Percentiles rank a stretch among this genome's conserved stretches.
These are phyloP conservation scores for Gossypium schwendimanii DNA, from an alignment of 441 rosid species.

Conservation along the genomic window DNA sequence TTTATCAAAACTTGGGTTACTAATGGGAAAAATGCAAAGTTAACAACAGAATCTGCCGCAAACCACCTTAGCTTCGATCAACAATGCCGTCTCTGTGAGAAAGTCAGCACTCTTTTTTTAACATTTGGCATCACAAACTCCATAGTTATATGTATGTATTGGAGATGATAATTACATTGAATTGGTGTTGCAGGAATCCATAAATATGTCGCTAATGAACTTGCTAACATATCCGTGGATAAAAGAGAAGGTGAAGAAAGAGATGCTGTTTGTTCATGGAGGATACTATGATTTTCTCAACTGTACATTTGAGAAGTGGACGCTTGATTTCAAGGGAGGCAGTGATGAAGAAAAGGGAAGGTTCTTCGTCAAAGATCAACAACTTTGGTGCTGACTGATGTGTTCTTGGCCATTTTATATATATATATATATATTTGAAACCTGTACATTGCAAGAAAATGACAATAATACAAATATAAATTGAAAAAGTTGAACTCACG, in stretches of 20 bases:
- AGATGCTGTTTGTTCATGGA: constrained; percentile 41
- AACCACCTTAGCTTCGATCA: constrained; percentile 49
- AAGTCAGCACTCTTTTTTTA: constrained; percentile 23
- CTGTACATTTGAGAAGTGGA: constrained; percentile 66
- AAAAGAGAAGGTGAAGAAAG: constrained; percentile 36
- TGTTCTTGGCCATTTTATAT: not conserved
- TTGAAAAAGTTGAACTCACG: too few species aligned
- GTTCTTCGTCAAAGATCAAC: constrained; percentile 21
- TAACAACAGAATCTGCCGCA: constrained; percentile 32
- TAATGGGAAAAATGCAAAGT: constrained; percentile 46
- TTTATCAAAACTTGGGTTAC: constrained; percentile 51
- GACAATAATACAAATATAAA: too few species aligned
- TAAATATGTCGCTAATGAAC: constrained; percentile 46
- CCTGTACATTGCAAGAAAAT: too few species aligned
- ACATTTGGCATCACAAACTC: not conserved
- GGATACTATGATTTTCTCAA: constrained; percentile 53
- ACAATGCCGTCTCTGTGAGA: constrained; percentile 55
- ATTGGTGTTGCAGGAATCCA: constrained; percentile 39
- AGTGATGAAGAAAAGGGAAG: constrained; percentile 3
- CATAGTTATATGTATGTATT: not conserved
- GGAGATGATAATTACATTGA: not conserved
- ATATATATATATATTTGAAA: too few species aligned
- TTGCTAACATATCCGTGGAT: constrained; percentile 58
- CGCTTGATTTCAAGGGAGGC: constrained; percentile 25
- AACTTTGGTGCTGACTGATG: constrained; percentile 29